phyloP scores from a whole-genome alignment of 23 red algal species.

The Porphyridium purpureum region DNA sequence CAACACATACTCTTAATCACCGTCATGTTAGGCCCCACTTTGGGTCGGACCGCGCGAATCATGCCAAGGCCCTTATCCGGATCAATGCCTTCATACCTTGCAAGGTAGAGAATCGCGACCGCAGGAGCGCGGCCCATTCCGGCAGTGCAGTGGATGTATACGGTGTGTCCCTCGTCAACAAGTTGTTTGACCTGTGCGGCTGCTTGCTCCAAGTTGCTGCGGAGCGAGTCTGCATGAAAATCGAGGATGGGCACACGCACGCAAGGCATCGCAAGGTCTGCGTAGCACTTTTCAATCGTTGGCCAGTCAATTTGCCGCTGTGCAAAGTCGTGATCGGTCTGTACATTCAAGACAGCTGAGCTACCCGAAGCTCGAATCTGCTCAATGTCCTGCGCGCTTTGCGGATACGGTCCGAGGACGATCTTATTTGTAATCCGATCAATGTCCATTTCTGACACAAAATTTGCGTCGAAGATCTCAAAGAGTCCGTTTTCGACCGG shows the following conservation, averaged over 20 bases:
- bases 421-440: constrained; percentile 38
- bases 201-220: constrained; percentile 16
- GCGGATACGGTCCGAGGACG: constrained; percentile 77
- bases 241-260: constrained; percentile 33
- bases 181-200: constrained; percentile 12
- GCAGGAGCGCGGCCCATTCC: constrained; percentile 76
- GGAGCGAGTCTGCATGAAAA: constrained; percentile 47
- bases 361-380: constrained; percentile 25
- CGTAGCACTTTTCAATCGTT: constrained; percentile 11
- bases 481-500: constrained; percentile 21
- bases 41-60: too few relatives aligned
- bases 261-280: constrained; percentile 18
- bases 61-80: too few relatives aligned
- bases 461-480: constrained; percentile 45
- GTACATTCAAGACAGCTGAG: constrained; percentile 69
- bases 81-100: constrained; percentile 2
- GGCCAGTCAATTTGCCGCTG: constrained; percentile 59
- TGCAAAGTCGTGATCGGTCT: constrained; percentile 83
- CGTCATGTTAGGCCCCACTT: too few relatives aligned
- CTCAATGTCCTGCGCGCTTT: constrained; percentile 42
- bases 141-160: constrained; percentile 78
- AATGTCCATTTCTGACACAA: constrained; percentile 56
- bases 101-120: constrained; percentile 33
- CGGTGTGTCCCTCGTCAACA: constrained; percentile 13
- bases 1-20: too few relatives aligned